Conservation (phyloP, 2,329 filamentous ascomycete genomes). For the Blastomyces parvus region DNA sequence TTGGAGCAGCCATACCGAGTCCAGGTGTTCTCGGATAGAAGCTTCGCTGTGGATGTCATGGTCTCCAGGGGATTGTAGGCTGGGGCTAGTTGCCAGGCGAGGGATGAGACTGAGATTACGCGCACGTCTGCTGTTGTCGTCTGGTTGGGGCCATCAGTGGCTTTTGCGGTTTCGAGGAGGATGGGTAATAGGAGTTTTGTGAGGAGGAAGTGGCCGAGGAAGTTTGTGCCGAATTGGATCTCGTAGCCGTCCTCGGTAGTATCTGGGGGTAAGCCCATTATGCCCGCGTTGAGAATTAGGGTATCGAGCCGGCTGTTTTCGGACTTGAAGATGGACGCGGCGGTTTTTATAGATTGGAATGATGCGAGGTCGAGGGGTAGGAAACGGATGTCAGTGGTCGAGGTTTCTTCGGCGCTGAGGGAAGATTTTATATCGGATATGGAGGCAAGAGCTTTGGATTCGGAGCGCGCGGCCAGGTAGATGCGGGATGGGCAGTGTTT, state of each 20-base stretch:
- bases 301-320: slow-evolving; percentile 36
- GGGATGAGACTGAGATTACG: slow-evolving; percentile 32
- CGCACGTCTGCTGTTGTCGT: slow-evolving; percentile 22
- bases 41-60: slow-evolving; percentile 30
- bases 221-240: slow-evolving; percentile 40
- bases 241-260: slow-evolving; percentile 36
- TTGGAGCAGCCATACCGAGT: slow-evolving; percentile 45
- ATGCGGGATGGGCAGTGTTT: slow-evolving; percentile 44
- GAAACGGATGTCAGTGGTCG: slow-evolving; percentile 33
- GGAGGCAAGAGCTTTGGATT: slow-evolving; percentile 34
- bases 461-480: slow-evolving; percentile 46
- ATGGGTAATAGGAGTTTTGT: slow-evolving; percentile 37
- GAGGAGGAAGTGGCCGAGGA: slow-evolving; percentile 39
- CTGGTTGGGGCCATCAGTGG: slow-evolving; percentile 12
- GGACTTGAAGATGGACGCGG: slow-evolving; percentile 35
- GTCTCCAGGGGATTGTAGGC: slow-evolving; percentile 21
- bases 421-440: slow-evolving; percentile 35
- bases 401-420: slow-evolving; percentile 16
- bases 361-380: slow-evolving; percentile 44
- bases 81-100: slow-evolving; percentile 29
- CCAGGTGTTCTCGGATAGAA: slow-evolving; percentile 32
- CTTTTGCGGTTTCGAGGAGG: slow-evolving; percentile 28
- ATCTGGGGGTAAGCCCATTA: slow-evolving; percentile 34
- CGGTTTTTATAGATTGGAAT: slow-evolving; percentile 40
- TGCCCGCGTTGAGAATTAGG: slow-evolving; percentile 40